Base-by-base conservation (phyloP, 2,329 filamentous ascomycete species). In the Pezicula radicicola region DNA sequence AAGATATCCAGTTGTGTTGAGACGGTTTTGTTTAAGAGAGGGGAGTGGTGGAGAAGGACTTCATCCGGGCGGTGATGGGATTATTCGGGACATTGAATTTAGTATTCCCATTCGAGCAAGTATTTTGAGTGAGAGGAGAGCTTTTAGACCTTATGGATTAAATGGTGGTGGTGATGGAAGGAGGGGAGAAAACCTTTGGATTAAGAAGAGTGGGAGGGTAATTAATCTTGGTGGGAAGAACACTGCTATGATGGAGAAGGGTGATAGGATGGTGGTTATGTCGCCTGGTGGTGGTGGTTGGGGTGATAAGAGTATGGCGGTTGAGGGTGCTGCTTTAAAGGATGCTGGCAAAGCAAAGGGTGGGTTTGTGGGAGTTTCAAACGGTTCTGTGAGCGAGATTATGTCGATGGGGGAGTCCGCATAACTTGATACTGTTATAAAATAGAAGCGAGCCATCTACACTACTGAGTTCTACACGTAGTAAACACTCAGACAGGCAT, bases 101-200 rank as follows among this genome's bases (percentile, higher is more conserved):
- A 76, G 87, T 4, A 82, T 87, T 35, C 85, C 87, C 0, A 78
- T 92, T 6, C 84, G 90, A 67, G 87, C 87, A 28, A 87, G 82
- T 2, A 92, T 94, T 27, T 72, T 94, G n/a, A 87, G 83, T 4
- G 89, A 94, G 68, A 69, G 89, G n/a, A 72, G 90, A 30, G 87
- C 91, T 0, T 83, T 87, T 57, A 76, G 81, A 39, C 89, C 90
- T 1, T 96, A 91, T 57, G 91, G 91, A 0, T 76, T 96, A 56
- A 84, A 84, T 18, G 92, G 92, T 1, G 92, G 92, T 5, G 85
- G 84, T 48, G 87, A 91, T 52, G 92, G 84, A 0, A 72, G 81
- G 60, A 85, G 87, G 46, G 92, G 92, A 0, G 71, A 90, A 57
- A 97, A 96, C 59, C 73, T 93, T 41, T 96, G 92, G 92, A 83